Percentiles rank a stretch among this genome's conserved stretches.
Conservation (phyloP, 192 early-diverging fungal genomes). For the Podila epicladia region DNA sequence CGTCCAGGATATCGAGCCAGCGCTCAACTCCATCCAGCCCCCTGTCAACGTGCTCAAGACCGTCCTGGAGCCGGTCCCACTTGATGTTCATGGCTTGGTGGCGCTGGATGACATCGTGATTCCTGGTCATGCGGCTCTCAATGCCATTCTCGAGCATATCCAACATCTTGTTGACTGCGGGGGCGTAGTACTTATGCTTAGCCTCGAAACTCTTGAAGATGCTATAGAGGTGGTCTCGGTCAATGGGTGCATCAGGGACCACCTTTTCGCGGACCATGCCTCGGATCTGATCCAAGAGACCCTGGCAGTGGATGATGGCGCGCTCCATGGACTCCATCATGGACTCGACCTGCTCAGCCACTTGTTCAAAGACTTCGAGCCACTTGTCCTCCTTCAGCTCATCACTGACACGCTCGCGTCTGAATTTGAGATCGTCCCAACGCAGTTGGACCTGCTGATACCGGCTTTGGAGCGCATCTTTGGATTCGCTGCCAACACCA, state of each 20-base stretch:
- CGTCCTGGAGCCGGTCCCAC: slow-evolving; percentile 60
- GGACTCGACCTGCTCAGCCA: slow-evolving; percentile 61
- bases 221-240: slow-evolving; percentile 55
- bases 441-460: slow-evolving; percentile 52
- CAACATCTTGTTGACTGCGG: slow-evolving; percentile 64
- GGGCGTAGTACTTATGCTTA: slow-evolving; percentile 65
- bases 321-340: slow-evolving; percentile 69
- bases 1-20: slow-evolving; percentile 41
- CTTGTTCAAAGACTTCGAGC: slow-evolving; percentile 63
- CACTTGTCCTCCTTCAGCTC: slow-evolving; percentile 69
- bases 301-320: slow-evolving; percentile 61
- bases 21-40: slow-evolving; percentile 49
- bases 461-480: slow-evolving; percentile 40
- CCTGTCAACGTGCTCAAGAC: slow-evolving; percentile 44
- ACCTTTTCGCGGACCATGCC: slow-evolving; percentile 42
- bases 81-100: slow-evolving; percentile 59
- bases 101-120: slow-evolving; percentile 54
- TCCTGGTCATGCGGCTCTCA: slow-evolving; percentile 54
- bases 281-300: slow-evolving; percentile 44
- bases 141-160: slow-evolving; percentile 64
- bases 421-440: slow-evolving; percentile 64
- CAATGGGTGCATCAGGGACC: slow-evolving; percentile 48
- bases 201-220: slow-evolving; percentile 66
- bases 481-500: slow-evolving; percentile 28
- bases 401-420: slow-evolving; percentile 64